Conservation (phyloP, 2,329 filamentous ascomycete species). For the Curvularia spicifera region DNA sequence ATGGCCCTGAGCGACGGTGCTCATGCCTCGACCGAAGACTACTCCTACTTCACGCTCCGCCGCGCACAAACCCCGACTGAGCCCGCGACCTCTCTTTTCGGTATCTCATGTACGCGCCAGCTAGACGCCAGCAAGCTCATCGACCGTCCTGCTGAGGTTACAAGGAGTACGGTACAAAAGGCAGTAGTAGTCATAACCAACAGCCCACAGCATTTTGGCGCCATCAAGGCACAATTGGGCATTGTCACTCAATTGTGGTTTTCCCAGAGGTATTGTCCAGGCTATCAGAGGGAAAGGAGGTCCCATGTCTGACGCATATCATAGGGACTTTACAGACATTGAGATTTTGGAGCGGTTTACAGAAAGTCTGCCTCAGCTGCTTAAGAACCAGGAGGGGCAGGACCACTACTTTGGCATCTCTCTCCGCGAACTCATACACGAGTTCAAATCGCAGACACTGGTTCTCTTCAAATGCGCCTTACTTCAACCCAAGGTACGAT, state of each 20-base stretch:
- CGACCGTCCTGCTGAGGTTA: constrained; percentile 84
- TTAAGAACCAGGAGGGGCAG: constrained; percentile 69
- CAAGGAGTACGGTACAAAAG: constrained; percentile 97
- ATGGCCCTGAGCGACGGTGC: constrained; percentile 97
- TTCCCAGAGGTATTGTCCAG: constrained; percentile 70
- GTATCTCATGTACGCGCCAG: constrained; percentile 93
- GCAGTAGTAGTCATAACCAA: constrained; percentile 95
- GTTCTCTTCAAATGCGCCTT: constrained; percentile 93
- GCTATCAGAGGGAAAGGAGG: not conserved
- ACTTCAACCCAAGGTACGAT: constrained; percentile 84
- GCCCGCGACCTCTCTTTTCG: constrained; percentile 84
- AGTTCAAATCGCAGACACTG: constrained; percentile 93
- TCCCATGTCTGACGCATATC: not conserved
- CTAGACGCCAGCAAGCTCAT: constrained; percentile 80
- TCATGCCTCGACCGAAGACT: constrained; percentile 91
- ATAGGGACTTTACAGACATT: constrained; percentile 81
- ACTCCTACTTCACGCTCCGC: constrained; percentile 95
- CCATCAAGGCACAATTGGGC: constrained; percentile 85
- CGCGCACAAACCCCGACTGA: constrained; percentile 55
- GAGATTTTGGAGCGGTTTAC: constrained; percentile 92
- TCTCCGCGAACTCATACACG: constrained; percentile 86
- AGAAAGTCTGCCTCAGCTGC: constrained; percentile 73
- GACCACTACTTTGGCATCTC: constrained; percentile 89
- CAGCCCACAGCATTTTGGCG: constrained; percentile 86
- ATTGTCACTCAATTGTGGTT: constrained; percentile 97